Evolutionary conservation across 306 rosid genomes (phyloP).

Genomic region (Corylus americana): DNA sequence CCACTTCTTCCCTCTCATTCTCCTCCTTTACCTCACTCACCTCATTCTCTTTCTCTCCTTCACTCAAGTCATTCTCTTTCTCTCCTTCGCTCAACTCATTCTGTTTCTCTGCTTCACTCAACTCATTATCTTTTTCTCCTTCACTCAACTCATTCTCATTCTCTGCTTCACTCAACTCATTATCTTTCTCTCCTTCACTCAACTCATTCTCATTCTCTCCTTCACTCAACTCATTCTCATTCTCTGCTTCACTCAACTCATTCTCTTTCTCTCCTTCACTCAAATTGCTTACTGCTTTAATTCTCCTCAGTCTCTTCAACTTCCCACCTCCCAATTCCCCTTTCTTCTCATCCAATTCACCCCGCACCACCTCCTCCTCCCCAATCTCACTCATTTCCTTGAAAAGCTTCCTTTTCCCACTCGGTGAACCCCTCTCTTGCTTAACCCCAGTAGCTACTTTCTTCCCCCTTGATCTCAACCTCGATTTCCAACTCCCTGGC

Average conservation of each 20-base stretch:
- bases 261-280: slow-evolving; percentile 37
- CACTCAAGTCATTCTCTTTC: background rate
- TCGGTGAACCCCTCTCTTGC: slow-evolving; percentile 25
- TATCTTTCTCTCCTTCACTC: slow-evolving; percentile 11
- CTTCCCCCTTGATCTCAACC: slow-evolving; percentile 65
- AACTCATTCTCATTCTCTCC: slow-evolving; percentile 36
- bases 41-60: slow-evolving; percentile 8
- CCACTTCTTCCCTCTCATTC: slow-evolving; percentile 45
- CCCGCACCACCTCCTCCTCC: slow-evolving; percentile 30
- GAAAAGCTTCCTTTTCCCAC: slow-evolving; percentile 71
- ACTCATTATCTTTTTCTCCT: background rate
- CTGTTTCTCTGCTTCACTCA: slow-evolving; percentile 33
- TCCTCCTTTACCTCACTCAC: slow-evolving; percentile 14
- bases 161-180: slow-evolving; percentile 29
- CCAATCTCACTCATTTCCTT: slow-evolving; percentile 31
- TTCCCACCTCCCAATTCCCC: slow-evolving; percentile 50
- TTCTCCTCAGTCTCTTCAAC: slow-evolving; percentile 61
- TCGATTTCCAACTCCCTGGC: slow-evolving; percentile 50
- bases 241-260: slow-evolving; percentile 16
- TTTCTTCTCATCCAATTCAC: slow-evolving; percentile 34
- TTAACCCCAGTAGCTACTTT: slow-evolving; percentile 41
- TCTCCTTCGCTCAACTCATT: slow-evolving; percentile 17
- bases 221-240: slow-evolving; percentile 31
- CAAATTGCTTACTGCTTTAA: slow-evolving; percentile 42
- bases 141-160: slow-evolving; percentile 29